Evolutionary conservation across 108 stramenopile genomes (phyloP), one percentile per base, ranked within the genome.

Genomic region (Cylindrotheca fusiformis): DNA sequence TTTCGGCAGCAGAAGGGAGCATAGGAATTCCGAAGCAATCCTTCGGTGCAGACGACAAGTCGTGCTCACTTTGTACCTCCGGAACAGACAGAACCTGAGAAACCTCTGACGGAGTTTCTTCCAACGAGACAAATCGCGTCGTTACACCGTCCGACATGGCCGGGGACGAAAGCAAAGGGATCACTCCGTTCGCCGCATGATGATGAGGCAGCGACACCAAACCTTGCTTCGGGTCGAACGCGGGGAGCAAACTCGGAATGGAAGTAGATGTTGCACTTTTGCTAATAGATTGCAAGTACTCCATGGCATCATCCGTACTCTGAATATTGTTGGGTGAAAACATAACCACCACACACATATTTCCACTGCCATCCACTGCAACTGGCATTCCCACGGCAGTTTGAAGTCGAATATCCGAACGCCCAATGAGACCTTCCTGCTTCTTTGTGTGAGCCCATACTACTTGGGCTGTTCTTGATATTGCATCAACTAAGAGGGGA

Each of bases 361-460:
- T 89, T 8, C 94, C 94, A 29, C 71, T 50, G 6, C 72, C 72
- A 55, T 95, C 94, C 19, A 95, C 72, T 6, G 90, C 94, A 18
- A 97, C 93, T 41, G 97, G 97, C 81, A 96, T 91, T 21, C 97
- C 96, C 8, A 98, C 95, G 26, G 97, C 97, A 22, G 97, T 97
- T 49, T 96, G 95, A n/a, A 98, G 80, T 45, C 85, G 84, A 54
- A 98, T 81, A 62, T 96, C 95, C 27, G 95, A 95, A 12, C 95
- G 77, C 31, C 97, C 96, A 25, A 91, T 76, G 4, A 98, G 79
- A 19, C 96, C 96, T 57, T 89, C 93, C 32, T 74, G 31, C 48
- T 87, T 78, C 53, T 81, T 77, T 32, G 91, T 94, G 70, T 93
- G 96, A 1, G 97, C 96, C 97, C 97, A 98, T 5, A 98, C 94